Evolutionary conservation across 139 green algal species (phyloP).

Genomic region (Nannochloris sp.): DNA sequence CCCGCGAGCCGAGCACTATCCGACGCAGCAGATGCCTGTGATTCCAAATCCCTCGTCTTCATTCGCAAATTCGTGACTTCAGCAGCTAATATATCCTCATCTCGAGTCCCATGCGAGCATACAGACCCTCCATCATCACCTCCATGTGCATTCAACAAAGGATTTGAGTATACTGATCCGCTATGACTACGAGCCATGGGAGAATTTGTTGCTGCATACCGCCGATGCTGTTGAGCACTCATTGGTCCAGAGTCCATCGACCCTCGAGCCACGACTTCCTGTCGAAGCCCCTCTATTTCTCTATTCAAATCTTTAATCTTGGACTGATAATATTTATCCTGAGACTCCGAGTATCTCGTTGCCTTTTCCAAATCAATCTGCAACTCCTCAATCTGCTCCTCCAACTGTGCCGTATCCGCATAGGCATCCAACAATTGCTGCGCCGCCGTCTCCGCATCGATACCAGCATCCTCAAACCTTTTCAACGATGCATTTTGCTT

Average conservation of each 20-base stretch:
- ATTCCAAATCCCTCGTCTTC: background rate
- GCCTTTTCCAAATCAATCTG: constrained; percentile 2
- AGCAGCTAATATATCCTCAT: constrained; percentile 5
- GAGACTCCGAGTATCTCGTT: background rate
- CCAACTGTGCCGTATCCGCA: background rate
- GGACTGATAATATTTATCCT: background rate
- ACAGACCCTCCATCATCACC: background rate
- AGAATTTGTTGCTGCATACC: background rate
- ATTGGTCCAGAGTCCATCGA: background rate
- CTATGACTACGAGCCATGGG: background rate
- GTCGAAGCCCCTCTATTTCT: no score
- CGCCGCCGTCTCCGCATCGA: background rate
- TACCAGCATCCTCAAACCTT: background rate
- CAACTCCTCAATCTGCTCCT: background rate
- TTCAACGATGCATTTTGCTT: background rate
- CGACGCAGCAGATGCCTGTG: background rate
- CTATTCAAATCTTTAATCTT: background rate
- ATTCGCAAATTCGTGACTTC: constrained; percentile 2
- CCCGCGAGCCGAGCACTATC: background rate
- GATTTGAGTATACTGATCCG: constrained; percentile 1
- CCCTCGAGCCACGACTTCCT: no score
- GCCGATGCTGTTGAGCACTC: background rate
- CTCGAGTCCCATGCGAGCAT: background rate
- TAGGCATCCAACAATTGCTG: background rate
- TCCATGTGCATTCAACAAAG: background rate